These are phyloP conservation scores for Aspergillus costaricaensis DNA, from an alignment of 2,329 filamentous ascomycete genomes.

Conservation along the genomic window DNA sequence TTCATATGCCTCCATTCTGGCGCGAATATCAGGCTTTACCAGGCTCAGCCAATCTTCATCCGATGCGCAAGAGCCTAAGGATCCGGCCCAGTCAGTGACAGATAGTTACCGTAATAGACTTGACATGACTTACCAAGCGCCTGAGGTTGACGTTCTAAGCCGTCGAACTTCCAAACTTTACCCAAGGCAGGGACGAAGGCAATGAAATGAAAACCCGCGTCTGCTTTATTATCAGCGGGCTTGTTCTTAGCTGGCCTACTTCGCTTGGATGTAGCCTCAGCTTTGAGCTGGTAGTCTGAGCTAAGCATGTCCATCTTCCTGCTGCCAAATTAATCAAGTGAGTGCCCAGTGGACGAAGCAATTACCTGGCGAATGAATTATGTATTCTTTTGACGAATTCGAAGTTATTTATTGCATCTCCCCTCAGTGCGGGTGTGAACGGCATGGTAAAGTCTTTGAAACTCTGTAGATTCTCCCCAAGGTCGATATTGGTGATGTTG, in stretches of 20 bases:
- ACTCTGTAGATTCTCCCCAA: constrained; percentile 68
- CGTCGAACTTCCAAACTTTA: constrained; percentile 85
- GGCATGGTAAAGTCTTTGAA: constrained; percentile 73
- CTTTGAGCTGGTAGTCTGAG: constrained; percentile 65
- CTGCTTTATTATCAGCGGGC: constrained; percentile 51
- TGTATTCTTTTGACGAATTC: constrained; percentile 77
- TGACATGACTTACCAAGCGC: constrained; percentile 53
- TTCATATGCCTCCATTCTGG: constrained; percentile 67
- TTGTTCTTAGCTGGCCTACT: constrained; percentile 38
- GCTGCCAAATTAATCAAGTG: constrained; percentile 7
- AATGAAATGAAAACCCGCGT: constrained; percentile 82
- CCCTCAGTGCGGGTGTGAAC: constrained; percentile 72
- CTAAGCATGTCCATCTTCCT: constrained; percentile 76
- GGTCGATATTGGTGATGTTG: constrained; percentile 67
- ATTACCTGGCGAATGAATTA: constrained; percentile 77
- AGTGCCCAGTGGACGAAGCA: background rate
- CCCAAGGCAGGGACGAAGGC: constrained; percentile 79
- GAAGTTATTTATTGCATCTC: constrained; percentile 72
- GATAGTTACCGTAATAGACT: too few species aligned
- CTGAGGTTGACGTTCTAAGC: constrained; percentile 71
- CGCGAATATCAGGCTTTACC: constrained; percentile 65
- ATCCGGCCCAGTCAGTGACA: background rate
- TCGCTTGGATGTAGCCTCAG: constrained; percentile 44
- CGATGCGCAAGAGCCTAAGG: constrained; percentile 42
- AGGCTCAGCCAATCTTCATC: constrained; percentile 66